These are phyloP conservation scores for Penicillium flavigenum DNA, from an alignment of 495 filamentous ascomycete genomes.

Conservation along the genomic window DNA sequence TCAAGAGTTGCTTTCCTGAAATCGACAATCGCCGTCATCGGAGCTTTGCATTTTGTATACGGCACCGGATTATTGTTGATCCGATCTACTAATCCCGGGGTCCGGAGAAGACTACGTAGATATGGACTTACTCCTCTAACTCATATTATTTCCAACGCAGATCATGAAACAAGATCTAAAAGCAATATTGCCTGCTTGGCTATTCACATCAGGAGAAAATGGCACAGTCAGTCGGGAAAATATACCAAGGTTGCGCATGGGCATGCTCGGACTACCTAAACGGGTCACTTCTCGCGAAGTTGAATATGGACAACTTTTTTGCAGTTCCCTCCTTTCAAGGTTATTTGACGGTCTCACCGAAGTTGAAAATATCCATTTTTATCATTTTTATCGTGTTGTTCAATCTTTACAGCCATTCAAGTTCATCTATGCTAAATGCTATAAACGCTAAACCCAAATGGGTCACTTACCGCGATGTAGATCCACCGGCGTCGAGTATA, in stretches of 20 bases:
- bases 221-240: neutral
- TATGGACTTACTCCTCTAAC: neutral
- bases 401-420: no score
- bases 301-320: neutral
- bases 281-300: constrained; percentile 20
- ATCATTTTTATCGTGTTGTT: no score
- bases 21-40: constrained; percentile 36
- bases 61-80: constrained; percentile 25
- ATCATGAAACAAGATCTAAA: neutral
- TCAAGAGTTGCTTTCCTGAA: constrained; percentile 24
- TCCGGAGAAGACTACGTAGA: constrained; percentile 2
- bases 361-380: no score
- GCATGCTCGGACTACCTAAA: constrained; percentile 10
- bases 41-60: constrained; percentile 32
- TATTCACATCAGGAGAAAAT: neutral
- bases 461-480: constrained; percentile 35
- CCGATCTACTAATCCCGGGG: constrained; percentile 22
- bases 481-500: constrained; percentile 17
- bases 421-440: neutral
- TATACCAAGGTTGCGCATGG: neutral
- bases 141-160: neutral
- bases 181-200: neutral
- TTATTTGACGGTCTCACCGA: neutral
- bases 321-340: neutral
- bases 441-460: constrained; percentile 31